These are phyloP conservation scores for Collariella sp. DNA, from an alignment of 495 filamentous ascomycete genomes.

Conservation along the genomic window DNA sequence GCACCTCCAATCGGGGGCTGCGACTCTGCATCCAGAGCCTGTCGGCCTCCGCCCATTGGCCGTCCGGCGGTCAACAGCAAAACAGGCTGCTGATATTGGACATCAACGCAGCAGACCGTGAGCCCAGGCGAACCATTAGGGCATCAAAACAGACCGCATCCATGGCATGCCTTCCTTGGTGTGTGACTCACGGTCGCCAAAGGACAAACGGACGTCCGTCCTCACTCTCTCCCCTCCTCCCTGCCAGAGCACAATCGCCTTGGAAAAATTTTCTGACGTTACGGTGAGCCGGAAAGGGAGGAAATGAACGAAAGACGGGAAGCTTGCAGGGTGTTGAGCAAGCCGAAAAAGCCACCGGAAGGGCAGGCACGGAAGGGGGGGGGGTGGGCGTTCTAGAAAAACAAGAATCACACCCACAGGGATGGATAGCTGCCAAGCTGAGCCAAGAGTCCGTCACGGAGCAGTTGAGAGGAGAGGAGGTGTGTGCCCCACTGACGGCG, in stretches of 20 bases:
- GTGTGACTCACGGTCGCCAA: conserved; percentile 30
- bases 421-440: conserved; percentile 18
- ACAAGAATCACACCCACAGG: conserved; percentile 15
- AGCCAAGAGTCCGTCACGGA: conserved; percentile 15
- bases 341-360: conserved; percentile 15
- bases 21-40: conserved; percentile 29
- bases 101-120: conserved; percentile 38
- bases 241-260: conserved; percentile 25
- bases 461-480: conserved; percentile 23
- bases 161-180: conserved; percentile 22
- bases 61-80: conserved; percentile 24
- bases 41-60: conserved; percentile 30
- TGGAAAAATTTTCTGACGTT: conserved; percentile 23
- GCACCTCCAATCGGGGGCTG: conserved; percentile 31
- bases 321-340: conserved; percentile 7
- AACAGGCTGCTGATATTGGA: conserved; percentile 37
- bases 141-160: conserved; percentile 31
- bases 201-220: conserved; percentile 6
- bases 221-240: conserved; percentile 11
- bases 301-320: conserved; percentile 22
- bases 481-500: conserved; percentile 19
- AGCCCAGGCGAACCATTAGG: conserved; percentile 24
- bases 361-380: conserved; percentile 10
- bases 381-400: conserved; percentile 31
- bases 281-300: conserved; percentile 26